Conservation (phyloP, 768 basidiomycete genomes). For the Mycena sanguinolenta region DNA sequence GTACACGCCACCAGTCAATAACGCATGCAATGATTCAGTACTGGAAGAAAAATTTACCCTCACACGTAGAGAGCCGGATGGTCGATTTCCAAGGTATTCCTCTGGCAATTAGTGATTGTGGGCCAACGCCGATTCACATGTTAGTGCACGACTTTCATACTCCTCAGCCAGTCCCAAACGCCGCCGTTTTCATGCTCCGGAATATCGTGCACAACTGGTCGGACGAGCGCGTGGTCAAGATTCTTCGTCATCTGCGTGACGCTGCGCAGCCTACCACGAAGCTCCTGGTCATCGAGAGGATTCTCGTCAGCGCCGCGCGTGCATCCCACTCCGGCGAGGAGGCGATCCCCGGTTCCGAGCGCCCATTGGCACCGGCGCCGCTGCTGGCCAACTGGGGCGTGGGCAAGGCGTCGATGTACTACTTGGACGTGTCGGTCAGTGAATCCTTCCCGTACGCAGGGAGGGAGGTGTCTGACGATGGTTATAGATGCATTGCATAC, state of each 20-base stretch:
- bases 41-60: slow-evolving; percentile 1
- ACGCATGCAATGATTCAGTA: not conserved
- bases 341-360: no score
- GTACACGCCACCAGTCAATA: not conserved
- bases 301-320: no score
- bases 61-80: not conserved
- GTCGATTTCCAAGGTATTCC: slow-evolving; percentile 11
- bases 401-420: no score
- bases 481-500: no score
- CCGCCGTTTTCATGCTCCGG: slow-evolving; percentile 46
- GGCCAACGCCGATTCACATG: not conserved
- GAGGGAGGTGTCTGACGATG: no score
- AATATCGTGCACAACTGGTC: slow-evolving; percentile 50
- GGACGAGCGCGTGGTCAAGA: slow-evolving; percentile 33
- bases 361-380: no score
- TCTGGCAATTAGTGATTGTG: no score
- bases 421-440: not conserved
- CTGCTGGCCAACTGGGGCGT: no score
- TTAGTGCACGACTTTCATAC: slow-evolving; percentile 43
- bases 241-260: slow-evolving; percentile 43
- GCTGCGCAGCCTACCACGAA: slow-evolving; percentile 43
- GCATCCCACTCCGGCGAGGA: no score
- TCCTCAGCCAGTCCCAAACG: slow-evolving; percentile 41
- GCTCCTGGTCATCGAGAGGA: no score
- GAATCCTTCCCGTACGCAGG: no score